Conservation (phyloP, 345 rosid species). For the Camelina sativa region DNA sequence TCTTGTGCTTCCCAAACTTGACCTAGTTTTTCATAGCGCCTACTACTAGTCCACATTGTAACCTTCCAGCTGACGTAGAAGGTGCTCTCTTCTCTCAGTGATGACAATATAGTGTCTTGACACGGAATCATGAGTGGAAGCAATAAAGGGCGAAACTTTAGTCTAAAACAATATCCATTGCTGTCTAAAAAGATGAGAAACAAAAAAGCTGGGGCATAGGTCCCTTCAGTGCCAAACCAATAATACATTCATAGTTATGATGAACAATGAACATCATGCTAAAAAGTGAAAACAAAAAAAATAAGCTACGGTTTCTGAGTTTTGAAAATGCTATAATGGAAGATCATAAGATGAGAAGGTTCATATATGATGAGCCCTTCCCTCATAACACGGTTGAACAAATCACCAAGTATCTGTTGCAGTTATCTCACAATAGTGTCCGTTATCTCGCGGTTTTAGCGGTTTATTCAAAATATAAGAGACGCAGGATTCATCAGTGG, state of each 20-base stretch:
- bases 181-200: constrained; percentile 23
- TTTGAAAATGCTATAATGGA: constrained; percentile 32
- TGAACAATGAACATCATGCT: constrained; percentile 37
- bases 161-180: constrained; percentile 2
- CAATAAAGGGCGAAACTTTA: constrained; percentile 11
- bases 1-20: constrained; percentile 39
- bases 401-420: constrained; percentile 7
- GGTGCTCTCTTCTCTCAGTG: not conserved
- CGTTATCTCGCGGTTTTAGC: constrained; percentile 12
- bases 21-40: constrained; percentile 31
- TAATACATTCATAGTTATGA: constrained; percentile 38
- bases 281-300: not conserved
- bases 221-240: constrained; percentile 29
- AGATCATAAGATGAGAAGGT: constrained; percentile 32
- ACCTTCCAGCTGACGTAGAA: constrained; percentile 1
- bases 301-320: constrained; percentile 32
- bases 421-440: constrained; percentile 29
- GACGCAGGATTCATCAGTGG: constrained; percentile 38
- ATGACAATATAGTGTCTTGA: not conserved
- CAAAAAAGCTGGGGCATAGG: constrained; percentile 34
- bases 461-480: constrained; percentile 27
- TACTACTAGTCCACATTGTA: not conserved
- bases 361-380: not conserved
- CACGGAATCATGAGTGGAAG: not conserved
- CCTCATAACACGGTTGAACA: constrained; percentile 20